Percentiles rank a stretch among this genome's conserved stretches.
Conservation (phyloP, 352 stramenopile species). For the Phytophthora kernoviae region DNA sequence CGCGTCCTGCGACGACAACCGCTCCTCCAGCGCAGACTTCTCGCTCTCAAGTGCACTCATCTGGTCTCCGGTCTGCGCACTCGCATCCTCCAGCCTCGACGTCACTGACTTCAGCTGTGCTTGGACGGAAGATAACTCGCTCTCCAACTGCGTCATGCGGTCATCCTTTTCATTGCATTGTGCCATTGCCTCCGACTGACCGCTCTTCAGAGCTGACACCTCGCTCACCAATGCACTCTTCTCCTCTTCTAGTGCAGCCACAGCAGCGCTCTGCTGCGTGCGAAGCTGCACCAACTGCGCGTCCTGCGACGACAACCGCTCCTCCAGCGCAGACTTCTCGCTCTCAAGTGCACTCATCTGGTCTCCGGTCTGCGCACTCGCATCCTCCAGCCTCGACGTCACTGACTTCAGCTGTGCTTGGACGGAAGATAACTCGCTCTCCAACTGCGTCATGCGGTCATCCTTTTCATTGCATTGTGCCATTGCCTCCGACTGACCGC, state of each 20-base stretch:
- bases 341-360: not conserved
- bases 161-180: constrained; percentile 2
- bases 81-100: not conserved
- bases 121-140: not conserved
- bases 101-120: not conserved
- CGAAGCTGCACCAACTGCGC: not conserved
- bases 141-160: not conserved
- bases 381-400: not conserved
- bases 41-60: not conserved
- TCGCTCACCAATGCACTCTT: not conserved
- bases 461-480: constrained; percentile 1
- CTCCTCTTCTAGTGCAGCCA: not conserved
- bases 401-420: not conserved
- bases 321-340: not conserved
- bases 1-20: not conserved
- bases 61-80: not conserved
- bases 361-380: not conserved
- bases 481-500: not conserved
- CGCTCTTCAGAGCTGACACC: not conserved
- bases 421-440: not conserved
- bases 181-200: not conserved
- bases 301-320: constrained; percentile 1
- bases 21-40: constrained; percentile 1
- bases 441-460: not conserved
- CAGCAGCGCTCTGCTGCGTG: not conserved